Evolutionary conservation across 208 protist species (phyloP).

Genomic region (Giardia muris): DNA sequence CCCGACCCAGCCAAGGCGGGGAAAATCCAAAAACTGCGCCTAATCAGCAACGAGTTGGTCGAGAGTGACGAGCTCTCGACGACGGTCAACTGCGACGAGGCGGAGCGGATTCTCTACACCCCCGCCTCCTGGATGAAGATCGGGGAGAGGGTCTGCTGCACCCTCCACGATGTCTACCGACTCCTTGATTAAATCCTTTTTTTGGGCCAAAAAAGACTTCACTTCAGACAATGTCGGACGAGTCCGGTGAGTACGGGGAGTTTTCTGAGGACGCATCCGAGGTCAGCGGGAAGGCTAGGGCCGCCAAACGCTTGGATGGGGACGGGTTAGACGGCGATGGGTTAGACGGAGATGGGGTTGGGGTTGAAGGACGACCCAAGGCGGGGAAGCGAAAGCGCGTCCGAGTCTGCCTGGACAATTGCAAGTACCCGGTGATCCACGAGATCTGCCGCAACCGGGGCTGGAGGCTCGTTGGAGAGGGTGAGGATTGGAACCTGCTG

Average conservation of each 20-base stretch:
- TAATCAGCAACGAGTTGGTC: constrained; percentile 1
- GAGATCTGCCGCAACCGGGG: constrained; percentile 57
- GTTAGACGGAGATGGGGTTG: not conserved
- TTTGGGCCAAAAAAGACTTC: too few species aligned
- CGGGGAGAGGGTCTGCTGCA: constrained; percentile 12
- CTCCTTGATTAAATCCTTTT: too few species aligned
- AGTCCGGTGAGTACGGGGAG: not conserved
- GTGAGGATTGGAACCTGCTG: constrained; percentile 68
- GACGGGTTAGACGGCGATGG: not conserved
- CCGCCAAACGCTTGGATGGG: too few species aligned
- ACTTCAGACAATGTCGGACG: not conserved
- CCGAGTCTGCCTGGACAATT: not conserved
- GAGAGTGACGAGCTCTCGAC: not conserved
- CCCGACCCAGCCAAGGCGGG: constrained; percentile 21
- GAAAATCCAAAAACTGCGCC: not conserved
- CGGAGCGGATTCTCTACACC: constrained; percentile 1
- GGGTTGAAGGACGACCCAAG: not conserved
- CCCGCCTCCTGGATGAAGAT: constrained; percentile 4
- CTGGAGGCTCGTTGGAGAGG: constrained; percentile 53
- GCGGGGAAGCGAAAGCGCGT: not conserved
- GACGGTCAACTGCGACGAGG: not conserved
- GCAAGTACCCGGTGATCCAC: constrained; percentile 22
- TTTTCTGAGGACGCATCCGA: not conserved
- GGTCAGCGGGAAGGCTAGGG: too few species aligned
- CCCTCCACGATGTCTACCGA: constrained; percentile 11